These are phyloP conservation scores for Hyphodiscus hymeniophilus DNA, from an alignment of 495 filamentous ascomycete species.

Conservation along the genomic window DNA sequence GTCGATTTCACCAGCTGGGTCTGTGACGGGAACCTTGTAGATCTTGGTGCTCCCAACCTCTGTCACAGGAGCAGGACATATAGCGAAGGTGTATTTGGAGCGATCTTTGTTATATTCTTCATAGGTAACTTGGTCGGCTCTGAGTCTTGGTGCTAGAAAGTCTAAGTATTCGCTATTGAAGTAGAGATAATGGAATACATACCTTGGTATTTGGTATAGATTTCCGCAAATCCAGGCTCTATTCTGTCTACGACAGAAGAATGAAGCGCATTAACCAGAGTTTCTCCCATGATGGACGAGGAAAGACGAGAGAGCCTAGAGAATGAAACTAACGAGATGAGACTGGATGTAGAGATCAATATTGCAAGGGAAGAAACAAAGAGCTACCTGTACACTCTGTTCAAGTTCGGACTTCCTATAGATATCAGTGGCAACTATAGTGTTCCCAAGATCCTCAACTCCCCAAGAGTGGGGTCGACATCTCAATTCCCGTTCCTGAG, in stretches of 20 bases:
- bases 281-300: constrained; percentile 1
- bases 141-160: constrained; percentile 3
- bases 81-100: constrained; percentile 28
- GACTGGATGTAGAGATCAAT: too few relatives aligned
- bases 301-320: too few relatives aligned
- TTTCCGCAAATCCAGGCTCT: constrained; percentile 28
- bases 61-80: constrained; percentile 14
- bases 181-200: too few relatives aligned
- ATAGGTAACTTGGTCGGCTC: constrained; percentile 30
- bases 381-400: too few relatives aligned
- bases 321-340: too few relatives aligned
- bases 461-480: too few relatives aligned
- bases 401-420: too few relatives aligned
- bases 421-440: too few relatives aligned
- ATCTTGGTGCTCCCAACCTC: constrained; percentile 27
- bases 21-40: constrained; percentile 25
- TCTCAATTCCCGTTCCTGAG: too few relatives aligned
- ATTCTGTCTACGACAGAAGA: constrained; percentile 25
- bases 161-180: too few relatives aligned
- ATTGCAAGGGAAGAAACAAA: too few relatives aligned
- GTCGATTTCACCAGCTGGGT: constrained; percentile 26
- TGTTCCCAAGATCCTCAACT: too few relatives aligned
- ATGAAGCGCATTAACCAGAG: constrained; percentile 25
- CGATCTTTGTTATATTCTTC: constrained; percentile 29
- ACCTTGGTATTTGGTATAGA: constrained; percentile 32